phyloP scores from a whole-genome alignment of 2,329 filamentous ascomycete genomes.

The Cordyceps fumosorosea region DNA sequence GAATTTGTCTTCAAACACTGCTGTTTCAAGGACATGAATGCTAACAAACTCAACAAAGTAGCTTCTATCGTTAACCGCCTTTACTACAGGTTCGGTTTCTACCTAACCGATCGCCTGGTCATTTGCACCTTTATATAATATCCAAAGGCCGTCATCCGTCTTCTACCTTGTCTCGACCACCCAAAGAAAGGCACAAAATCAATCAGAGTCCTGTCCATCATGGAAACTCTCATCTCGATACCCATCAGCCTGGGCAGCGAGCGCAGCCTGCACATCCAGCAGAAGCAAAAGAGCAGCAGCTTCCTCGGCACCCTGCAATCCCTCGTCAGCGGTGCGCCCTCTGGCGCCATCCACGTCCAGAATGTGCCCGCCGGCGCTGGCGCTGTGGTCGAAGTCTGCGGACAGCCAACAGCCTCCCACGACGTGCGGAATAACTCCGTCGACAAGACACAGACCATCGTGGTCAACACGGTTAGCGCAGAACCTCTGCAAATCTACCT shows the following conservation, averaged over 20 bases:
- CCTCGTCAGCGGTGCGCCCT: neutral
- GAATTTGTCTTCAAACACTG: too few species aligned
- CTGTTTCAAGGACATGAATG: too few species aligned
- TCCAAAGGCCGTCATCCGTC: too few species aligned
- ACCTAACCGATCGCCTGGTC: too few species aligned
- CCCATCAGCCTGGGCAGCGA: neutral
- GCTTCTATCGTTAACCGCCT: too few species aligned
- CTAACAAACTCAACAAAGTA: too few species aligned
- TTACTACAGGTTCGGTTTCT: too few species aligned
- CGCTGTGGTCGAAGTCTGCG: neutral
- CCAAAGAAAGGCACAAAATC: too few species aligned
- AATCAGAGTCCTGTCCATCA: too few species aligned
- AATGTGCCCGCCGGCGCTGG: neutral
- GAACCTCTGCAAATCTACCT: neutral
- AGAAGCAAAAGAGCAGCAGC: neutral
- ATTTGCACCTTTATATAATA: too few species aligned
- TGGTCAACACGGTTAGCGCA: neutral
- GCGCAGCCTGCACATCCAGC: neutral
- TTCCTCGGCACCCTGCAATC: neutral
- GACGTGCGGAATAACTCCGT: neutral
- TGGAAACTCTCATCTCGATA: neutral
- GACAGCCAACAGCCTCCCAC: neutral
- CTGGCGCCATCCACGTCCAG: neutral
- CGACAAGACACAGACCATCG: neutral
- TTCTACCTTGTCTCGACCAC: too few species aligned